phyloP scores from a whole-genome alignment of 1,284 basidiomycete species.

The Marasmius tenuissimus region DNA sequence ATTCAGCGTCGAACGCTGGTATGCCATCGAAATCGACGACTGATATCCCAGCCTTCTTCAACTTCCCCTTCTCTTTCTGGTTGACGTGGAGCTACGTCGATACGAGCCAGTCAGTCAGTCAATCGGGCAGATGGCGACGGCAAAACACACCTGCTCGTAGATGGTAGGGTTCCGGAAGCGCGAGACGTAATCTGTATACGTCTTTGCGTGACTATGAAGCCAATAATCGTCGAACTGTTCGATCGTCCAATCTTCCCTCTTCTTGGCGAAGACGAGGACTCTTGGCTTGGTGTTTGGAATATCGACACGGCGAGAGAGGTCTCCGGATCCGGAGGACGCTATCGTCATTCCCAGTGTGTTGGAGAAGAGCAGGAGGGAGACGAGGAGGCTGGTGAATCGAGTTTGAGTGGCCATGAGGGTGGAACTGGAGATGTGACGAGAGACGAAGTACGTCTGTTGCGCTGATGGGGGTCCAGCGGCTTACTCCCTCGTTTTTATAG shows the following conservation, averaged over 20 bases:
- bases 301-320: too few relatives aligned
- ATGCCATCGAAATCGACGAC: background rate
- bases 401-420: too few relatives aligned
- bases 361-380: too few relatives aligned
- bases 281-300: background rate
- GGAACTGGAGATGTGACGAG: too few relatives aligned
- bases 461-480: too few relatives aligned
- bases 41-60: background rate
- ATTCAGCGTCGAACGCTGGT: background rate
- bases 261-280: background rate
- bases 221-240: constrained; percentile 1
- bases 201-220: background rate
- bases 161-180: background rate
- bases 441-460: too few relatives aligned
- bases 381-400: too few relatives aligned
- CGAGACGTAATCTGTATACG: background rate
- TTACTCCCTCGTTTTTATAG: too few relatives aligned
- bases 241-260: background rate
- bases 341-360: too few relatives aligned
- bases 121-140: background rate
- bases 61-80: background rate
- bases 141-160: background rate
- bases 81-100: background rate
- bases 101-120: background rate
- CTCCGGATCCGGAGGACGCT: too few relatives aligned